These are phyloP conservation scores for Beauveria medogensis DNA, from an alignment of 2,329 filamentous ascomycete genomes.

Conservation along the genomic window DNA sequence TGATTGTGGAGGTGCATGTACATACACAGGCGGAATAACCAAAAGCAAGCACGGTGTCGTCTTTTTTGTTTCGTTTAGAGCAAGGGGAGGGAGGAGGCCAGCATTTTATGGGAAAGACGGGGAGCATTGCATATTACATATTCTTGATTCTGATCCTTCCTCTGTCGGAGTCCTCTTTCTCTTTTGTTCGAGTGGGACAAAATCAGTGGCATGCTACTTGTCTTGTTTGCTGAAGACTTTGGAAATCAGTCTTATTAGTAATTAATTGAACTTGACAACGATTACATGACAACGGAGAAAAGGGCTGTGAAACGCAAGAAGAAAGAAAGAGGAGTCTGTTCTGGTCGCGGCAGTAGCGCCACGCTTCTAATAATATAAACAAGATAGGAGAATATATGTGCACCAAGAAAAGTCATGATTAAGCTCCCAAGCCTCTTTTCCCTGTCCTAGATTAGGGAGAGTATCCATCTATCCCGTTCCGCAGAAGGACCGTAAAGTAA, in stretches of 20 bases:
- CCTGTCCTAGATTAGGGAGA: not conserved
- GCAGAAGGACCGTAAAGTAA: not conserved
- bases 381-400: not conserved
- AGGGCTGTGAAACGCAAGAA: not conserved
- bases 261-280: not conserved
- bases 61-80: not conserved
- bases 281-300: not conserved
- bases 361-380: not conserved
- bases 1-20: not conserved
- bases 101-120: not conserved
- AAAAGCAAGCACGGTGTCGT: conserved; percentile 1
- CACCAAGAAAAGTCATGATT: not conserved
- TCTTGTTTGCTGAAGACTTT: not conserved
- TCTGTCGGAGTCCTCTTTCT: not conserved
- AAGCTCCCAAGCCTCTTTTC: not conserved
- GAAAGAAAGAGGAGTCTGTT: conserved; percentile 2
- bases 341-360: not conserved
- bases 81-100: not conserved
- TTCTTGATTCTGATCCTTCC: not conserved
- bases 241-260: not conserved
- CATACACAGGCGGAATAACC: not conserved
- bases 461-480: not conserved
- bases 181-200: not conserved
- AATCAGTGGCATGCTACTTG: not conserved
- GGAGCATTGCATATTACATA: conserved; percentile 2